Percentiles rank a stretch among this genome's conserved stretches.
Evolutionary conservation across 768 basidiomycete species (phyloP).

Genomic region (Kondoa subrosea): DNA sequence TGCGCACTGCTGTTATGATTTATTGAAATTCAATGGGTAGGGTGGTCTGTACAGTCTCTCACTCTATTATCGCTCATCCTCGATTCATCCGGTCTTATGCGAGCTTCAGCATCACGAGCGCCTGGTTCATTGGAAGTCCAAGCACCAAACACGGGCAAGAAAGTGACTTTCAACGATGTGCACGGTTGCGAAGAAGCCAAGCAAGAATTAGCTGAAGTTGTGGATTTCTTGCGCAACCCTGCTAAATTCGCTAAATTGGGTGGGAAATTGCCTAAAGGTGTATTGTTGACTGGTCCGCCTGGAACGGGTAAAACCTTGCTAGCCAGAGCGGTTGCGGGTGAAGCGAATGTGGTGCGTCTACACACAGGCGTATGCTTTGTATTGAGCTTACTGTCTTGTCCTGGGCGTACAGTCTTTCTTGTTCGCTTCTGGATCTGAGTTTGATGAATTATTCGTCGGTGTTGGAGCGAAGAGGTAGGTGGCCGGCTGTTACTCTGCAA

Average conservation of each 20-base stretch:
- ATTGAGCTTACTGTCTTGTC: neutral
- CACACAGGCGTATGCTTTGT: neutral
- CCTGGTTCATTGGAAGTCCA: conserved; percentile 31
- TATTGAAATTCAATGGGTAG: conserved; percentile 11
- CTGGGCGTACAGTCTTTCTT: conserved; percentile 51
- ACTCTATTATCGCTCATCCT: conserved; percentile 74
- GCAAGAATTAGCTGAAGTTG: conserved; percentile 36
- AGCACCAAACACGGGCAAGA: conserved; percentile 43
- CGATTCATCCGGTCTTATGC: conserved; percentile 84
- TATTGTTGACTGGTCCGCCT: conserved; percentile 43
- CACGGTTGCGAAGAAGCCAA: conserved; percentile 97
- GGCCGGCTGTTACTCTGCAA: too few species aligned
- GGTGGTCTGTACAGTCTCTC: conserved; percentile 43
- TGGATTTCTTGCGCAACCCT: conserved; percentile 87
- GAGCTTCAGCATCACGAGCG: conserved; percentile 50
- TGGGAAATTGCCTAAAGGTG: conserved; percentile 84
- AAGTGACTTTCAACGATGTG: conserved; percentile 82
- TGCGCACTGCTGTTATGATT: conserved; percentile 42
- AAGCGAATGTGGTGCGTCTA: conserved; percentile 57
- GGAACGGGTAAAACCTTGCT: conserved; percentile 89
- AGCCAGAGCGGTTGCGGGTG: conserved; percentile 91
- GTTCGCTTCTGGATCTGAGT: conserved; percentile 89
- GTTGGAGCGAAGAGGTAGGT: conserved; percentile 56
- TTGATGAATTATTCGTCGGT: conserved; percentile 87
- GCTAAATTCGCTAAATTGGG: conserved; percentile 74